Percentiles rank a stretch among this genome's conserved stretches.
These are phyloP conservation scores for Verbena officinalis DNA, from an alignment of 257 asterid genomes.

Conservation along the genomic window DNA sequence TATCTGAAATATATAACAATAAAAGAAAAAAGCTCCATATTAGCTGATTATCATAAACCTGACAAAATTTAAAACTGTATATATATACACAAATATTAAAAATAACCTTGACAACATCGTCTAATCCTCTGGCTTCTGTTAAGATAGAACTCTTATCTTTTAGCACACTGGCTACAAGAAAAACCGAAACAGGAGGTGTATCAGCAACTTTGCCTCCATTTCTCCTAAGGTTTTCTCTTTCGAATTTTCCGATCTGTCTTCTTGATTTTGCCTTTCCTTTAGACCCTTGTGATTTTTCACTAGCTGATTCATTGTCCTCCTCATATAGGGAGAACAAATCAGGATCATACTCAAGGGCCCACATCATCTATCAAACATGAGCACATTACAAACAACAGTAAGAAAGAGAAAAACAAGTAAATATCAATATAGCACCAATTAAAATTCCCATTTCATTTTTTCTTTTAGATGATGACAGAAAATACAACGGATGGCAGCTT, in stretches of 20 bases:
- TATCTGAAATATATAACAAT: conserved; percentile 48
- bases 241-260: conserved; percentile 82
- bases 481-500: background rate
- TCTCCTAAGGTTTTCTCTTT: conserved; percentile 68
- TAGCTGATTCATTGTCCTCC: conserved; percentile 48
- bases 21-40: background rate
- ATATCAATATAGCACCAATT: background rate
- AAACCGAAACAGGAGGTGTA: conserved; percentile 81
- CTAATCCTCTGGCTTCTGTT: conserved; percentile 92
- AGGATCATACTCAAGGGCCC: conserved; percentile 97
- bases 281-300: conserved; percentile 55
- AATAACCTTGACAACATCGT: conserved; percentile 85
- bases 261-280: conserved; percentile 62
- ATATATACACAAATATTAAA: background rate
- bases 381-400: conserved; percentile 17
- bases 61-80: conserved; percentile 9
- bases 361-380: conserved; percentile 78
- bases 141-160: conserved; percentile 75
- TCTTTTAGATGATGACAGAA: background rate
- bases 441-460: background rate
- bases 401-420: background rate
- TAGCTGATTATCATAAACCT: background rate
- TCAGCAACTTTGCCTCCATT: conserved; percentile 44
- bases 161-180: conserved; percentile 92
- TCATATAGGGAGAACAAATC: conserved; percentile 62